Evolutionary conservation across 2,329 filamentous ascomycete genomes (phyloP).

Genomic region (Trichoderma simmonsii): DNA sequence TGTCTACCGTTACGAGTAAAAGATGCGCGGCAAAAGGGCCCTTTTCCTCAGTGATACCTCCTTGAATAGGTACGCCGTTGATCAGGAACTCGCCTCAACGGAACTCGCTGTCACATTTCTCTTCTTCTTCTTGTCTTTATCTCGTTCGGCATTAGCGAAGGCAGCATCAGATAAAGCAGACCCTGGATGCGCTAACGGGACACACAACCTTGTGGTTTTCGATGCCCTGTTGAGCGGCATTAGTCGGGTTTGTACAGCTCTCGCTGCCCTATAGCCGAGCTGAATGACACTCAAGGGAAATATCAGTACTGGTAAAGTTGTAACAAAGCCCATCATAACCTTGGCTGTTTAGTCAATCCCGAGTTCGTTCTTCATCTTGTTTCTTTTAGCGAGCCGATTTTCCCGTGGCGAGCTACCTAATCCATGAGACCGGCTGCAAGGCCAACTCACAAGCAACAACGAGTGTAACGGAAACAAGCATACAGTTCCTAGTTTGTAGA

Average conservation of each 20-base stretch:
- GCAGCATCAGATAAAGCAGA: background rate
- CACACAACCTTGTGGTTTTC: background rate
- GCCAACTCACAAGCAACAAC: background rate
- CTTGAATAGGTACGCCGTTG: background rate
- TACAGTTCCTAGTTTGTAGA: background rate
- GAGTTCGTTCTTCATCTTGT: background rate
- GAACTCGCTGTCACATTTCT: background rate
- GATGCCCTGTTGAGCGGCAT: background rate
- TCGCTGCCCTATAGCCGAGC: background rate
- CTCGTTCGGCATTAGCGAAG: background rate
- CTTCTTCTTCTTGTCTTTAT: background rate
- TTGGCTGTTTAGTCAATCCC: background rate
- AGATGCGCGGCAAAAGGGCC: background rate
- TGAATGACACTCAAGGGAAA: background rate
- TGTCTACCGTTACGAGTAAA: background rate
- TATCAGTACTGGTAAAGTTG: background rate
- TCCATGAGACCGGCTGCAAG: background rate
- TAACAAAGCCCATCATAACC: background rate
- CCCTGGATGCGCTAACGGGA: background rate
- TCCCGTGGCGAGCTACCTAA: background rate
- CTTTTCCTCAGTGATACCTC: background rate
- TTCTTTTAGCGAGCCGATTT: background rate
- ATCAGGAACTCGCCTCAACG: background rate
- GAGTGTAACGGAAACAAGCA: background rate
- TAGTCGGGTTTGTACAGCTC: background rate